phyloP scores from a whole-genome alignment of 208 protist genomes.

The Wallacemonas sp. region DNA sequence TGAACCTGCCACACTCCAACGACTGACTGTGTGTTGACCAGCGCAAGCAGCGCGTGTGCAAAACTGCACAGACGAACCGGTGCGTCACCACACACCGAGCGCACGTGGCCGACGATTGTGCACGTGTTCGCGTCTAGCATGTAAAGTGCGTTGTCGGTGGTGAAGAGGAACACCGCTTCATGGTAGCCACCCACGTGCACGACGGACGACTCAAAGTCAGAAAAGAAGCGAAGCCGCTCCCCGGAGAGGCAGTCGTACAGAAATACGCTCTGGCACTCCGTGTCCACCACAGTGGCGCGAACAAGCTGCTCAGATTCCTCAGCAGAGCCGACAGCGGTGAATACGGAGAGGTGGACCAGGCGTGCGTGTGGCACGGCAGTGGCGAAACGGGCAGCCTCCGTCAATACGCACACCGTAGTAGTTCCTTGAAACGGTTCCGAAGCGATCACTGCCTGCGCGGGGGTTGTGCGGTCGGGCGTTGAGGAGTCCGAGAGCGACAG shows the following conservation, averaged over 20 bases:
- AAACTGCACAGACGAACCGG: conserved; percentile 12
- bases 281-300: conserved; percentile 11
- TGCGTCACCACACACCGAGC: background rate
- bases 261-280: conserved; percentile 15
- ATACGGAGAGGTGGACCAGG: background rate
- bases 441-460: too few species aligned
- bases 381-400: background rate
- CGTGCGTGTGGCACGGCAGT: background rate
- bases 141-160: conserved; percentile 16
- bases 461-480: too few species aligned
- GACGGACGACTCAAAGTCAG: conserved; percentile 31
- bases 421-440: too few species aligned
- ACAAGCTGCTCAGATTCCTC: background rate
- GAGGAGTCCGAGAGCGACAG: too few species aligned
- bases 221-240: conserved; percentile 33
- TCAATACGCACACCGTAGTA: background rate
- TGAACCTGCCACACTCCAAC: background rate
- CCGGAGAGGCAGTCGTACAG: conserved; percentile 30
- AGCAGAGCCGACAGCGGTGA: background rate
- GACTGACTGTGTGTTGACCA: conserved; percentile 21
- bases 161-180: conserved; percentile 28
- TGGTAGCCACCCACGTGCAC: conserved; percentile 1
- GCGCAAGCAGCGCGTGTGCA: background rate
- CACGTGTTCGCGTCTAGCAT: conserved; percentile 12
- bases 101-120: conserved; percentile 18